phyloP scores from a whole-genome alignment of 441 rosid genomes.

The Corymbia calophylla region DNA sequence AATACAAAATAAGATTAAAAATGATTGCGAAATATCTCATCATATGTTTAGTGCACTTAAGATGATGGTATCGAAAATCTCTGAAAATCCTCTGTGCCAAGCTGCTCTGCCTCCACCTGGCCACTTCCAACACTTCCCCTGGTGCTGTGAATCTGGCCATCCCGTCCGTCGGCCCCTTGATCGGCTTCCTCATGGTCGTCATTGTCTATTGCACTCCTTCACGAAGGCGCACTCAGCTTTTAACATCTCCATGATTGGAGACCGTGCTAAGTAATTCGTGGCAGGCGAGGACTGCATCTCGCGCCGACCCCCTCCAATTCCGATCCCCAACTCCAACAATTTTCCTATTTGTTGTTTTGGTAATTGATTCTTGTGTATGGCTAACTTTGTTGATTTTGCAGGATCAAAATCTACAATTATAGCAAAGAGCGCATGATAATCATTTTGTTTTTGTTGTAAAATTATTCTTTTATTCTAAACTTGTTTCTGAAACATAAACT shows the following conservation, averaged over 20 bases:
- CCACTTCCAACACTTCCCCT: background rate
- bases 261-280: no score
- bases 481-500: no score
- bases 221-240: background rate
- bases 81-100: background rate
- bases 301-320: background rate
- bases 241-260: no score
- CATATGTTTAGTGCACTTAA: background rate
- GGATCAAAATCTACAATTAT: no score
- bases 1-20: no score
- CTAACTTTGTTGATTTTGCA: background rate
- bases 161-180: background rate
- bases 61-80: background rate
- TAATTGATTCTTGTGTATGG: background rate
- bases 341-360: background rate
- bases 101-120: background rate
- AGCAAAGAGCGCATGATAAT: no score
- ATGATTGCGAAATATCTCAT: accelerated
- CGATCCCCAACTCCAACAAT: background rate
- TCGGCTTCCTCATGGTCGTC: background rate
- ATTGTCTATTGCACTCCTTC: background rate
- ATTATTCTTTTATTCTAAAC: no score
- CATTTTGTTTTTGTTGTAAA: no score
- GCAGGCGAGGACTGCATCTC: background rate
- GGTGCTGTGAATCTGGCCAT: background rate